Evolutionary conservation across 129 eudicot species (phyloP).

Genomic region (Flaveria trinervia): DNA sequence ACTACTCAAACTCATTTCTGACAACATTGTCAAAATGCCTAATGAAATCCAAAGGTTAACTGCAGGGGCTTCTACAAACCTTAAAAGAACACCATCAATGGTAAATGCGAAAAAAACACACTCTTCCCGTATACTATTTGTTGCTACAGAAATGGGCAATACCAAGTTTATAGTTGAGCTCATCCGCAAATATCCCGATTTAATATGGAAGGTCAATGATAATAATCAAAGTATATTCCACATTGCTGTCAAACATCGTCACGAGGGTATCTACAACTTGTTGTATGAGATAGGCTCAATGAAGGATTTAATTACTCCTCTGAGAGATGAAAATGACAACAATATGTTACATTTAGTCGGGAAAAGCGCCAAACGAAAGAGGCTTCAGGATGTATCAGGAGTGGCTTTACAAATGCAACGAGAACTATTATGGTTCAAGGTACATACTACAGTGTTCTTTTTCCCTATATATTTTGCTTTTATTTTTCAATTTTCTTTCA

Average conservation of each 20-base stretch:
- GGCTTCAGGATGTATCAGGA: conserved; percentile 47
- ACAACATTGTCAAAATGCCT: conserved; percentile 25
- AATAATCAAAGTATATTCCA: conserved; percentile 54
- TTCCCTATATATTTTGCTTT: not conserved
- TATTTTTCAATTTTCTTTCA: not conserved
- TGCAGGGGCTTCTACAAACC: conserved; percentile 4
- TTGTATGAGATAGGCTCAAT: conserved; percentile 51
- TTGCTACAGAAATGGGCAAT: conserved; percentile 55
- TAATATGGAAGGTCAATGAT: conserved; percentile 59
- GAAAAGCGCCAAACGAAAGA: conserved; percentile 35
- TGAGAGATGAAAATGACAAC: conserved; percentile 31
- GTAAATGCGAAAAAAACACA: conserved; percentile 5
- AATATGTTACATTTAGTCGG: conserved; percentile 63
- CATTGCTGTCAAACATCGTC: conserved; percentile 55
- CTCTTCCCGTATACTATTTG: conserved; percentile 46
- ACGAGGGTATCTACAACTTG: conserved; percentile 46
- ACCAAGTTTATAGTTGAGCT: conserved; percentile 46
- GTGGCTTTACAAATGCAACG: conserved; percentile 58
- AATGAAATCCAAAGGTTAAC: conserved; percentile 21
- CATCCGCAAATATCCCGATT: conserved; percentile 50
- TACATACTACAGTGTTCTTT: not conserved
- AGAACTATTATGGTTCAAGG: conserved; percentile 59
- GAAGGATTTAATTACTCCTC: conserved; percentile 48
- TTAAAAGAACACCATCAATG: not conserved
- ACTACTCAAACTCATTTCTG: conserved; percentile 29